A percentile compares a stretch with the other conserved stretches of the same genome.
Evolutionary conservation across 78 protist species (phyloP).

Genomic region (Dictyostelium capitatum): DNA sequence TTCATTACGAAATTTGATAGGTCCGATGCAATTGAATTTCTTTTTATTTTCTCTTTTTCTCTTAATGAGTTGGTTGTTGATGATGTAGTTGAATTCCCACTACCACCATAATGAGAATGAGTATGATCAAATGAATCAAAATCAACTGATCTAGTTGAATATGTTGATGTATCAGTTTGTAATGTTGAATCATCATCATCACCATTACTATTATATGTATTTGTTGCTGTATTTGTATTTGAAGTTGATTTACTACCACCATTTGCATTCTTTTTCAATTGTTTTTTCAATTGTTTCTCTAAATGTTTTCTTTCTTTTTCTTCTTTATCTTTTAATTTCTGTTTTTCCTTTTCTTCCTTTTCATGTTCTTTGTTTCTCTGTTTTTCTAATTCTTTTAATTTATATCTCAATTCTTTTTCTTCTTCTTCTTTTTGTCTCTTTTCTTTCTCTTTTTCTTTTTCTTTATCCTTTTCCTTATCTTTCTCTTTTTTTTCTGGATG

Average conservation of each 20-base stretch:
- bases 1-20: constrained; percentile 8
- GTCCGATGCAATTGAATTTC: not conserved
- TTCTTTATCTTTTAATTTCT: constrained; percentile 11
- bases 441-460: constrained; percentile 13
- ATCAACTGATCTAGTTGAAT: constrained; percentile 3
- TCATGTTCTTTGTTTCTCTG: constrained; percentile 18
- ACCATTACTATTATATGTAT: not conserved
- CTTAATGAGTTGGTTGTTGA: not conserved
- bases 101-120: not conserved
- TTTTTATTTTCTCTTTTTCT: constrained; percentile 15
- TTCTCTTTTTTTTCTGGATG: not conserved
- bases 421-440: not conserved
- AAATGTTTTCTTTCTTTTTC: constrained; percentile 12
- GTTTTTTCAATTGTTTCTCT: not conserved
- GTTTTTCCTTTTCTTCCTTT: not conserved
- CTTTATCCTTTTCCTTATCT: constrained; percentile 15
- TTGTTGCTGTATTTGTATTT: not conserved
- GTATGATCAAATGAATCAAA: not conserved
- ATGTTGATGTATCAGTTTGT: constrained; percentile 13
- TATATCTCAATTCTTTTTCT: constrained; percentile 2
- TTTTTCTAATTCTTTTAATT: constrained; percentile 18
- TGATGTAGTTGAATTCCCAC: not conserved
- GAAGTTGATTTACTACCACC: not conserved
- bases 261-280: not conserved
- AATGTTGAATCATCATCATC: not conserved